A percentile compares a stretch with the other conserved stretches of the same genome.
phyloP scores from a whole-genome alignment of 2,329 filamentous ascomycete species.

The Neonectria faginata region DNA sequence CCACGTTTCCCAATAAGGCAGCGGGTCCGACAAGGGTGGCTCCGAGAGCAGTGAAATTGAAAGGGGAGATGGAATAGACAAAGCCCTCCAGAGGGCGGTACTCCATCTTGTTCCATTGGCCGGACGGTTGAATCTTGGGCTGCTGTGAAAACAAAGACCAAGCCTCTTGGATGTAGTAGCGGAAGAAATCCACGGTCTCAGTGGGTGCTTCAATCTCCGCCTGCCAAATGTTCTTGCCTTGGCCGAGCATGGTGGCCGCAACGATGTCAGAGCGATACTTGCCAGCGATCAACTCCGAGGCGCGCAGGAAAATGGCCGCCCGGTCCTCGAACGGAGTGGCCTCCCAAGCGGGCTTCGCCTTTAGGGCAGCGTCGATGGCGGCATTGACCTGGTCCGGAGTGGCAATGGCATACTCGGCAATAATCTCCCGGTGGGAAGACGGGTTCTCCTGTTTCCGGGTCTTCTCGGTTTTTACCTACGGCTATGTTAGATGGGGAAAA shows the following conservation, averaged over 20 bases:
- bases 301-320: conserved; percentile 35
- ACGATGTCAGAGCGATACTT: conserved; percentile 39
- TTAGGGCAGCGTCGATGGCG: conserved; percentile 36
- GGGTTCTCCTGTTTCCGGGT: conserved; percentile 36
- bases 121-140: conserved; percentile 16
- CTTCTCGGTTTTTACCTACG: conserved; percentile 21
- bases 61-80: conserved; percentile 55
- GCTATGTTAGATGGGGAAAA: rapidly evolving
- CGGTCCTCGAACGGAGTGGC: conserved; percentile 34
- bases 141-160: conserved; percentile 36
- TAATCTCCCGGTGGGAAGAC: conserved; percentile 29
- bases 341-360: conserved; percentile 35
- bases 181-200: conserved; percentile 52
- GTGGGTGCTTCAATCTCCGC: conserved; percentile 36
- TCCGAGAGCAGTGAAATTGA: conserved; percentile 58
- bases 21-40: conserved; percentile 52
- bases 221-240: conserved; percentile 41
- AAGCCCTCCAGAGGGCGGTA: conserved; percentile 56
- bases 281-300: conserved; percentile 34
- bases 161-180: conserved; percentile 37
- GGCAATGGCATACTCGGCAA: conserved; percentile 35
- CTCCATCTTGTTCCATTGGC: conserved; percentile 45
- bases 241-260: conserved; percentile 36
- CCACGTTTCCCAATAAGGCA: conserved; percentile 55
- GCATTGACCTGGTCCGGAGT: conserved; percentile 35